phyloP scores from a whole-genome alignment of 768 basidiomycete genomes.

The Tulasnella sp. region DNA sequence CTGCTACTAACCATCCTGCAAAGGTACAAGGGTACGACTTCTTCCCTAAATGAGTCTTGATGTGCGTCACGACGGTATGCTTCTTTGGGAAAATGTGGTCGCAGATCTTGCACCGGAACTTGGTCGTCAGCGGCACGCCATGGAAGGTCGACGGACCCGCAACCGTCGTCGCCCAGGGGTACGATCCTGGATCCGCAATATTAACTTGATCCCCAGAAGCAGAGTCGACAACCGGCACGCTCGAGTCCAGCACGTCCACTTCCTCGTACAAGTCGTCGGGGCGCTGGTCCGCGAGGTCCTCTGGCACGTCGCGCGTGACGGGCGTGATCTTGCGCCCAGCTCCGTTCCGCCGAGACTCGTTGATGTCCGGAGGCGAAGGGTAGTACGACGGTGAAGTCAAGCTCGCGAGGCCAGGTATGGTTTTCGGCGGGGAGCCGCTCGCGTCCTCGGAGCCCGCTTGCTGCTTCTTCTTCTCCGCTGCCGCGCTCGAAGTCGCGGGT shows the following conservation, averaged over 20 bases:
- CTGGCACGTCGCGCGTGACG: slow-evolving; percentile 21
- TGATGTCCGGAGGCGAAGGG: slow-evolving; percentile 2
- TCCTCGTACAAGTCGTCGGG: slow-evolving; percentile 28
- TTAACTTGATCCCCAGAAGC: background rate
- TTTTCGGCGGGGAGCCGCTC: background rate
- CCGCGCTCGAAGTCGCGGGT: background rate
- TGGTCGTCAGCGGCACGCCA: slow-evolving; percentile 9
- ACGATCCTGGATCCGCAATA: background rate
- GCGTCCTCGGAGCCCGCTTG: background rate
- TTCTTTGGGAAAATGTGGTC: slow-evolving; percentile 31
- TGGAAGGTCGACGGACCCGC: slow-evolving; percentile 1
- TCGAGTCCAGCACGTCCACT: slow-evolving; percentile 20
- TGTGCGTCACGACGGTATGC: slow-evolving; percentile 30
- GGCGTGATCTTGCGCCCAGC: slow-evolving; percentile 29
- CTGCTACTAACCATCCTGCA: slow-evolving; percentile 18
- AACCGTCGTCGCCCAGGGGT: background rate
- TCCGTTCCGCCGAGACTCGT: slow-evolving; percentile 6
- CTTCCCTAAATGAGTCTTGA: slow-evolving; percentile 31
- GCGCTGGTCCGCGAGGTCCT: slow-evolving; percentile 17
- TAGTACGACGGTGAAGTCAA: background rate
- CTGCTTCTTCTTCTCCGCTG: background rate
- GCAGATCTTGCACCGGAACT: slow-evolving; percentile 31
- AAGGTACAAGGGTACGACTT: slow-evolving; percentile 26
- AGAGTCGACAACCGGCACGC: background rate
- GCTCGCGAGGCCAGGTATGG: background rate